Base-by-base conservation (phyloP, 2,329 filamentous ascomycete species). In the Trichoderma koningiopsis region DNA sequence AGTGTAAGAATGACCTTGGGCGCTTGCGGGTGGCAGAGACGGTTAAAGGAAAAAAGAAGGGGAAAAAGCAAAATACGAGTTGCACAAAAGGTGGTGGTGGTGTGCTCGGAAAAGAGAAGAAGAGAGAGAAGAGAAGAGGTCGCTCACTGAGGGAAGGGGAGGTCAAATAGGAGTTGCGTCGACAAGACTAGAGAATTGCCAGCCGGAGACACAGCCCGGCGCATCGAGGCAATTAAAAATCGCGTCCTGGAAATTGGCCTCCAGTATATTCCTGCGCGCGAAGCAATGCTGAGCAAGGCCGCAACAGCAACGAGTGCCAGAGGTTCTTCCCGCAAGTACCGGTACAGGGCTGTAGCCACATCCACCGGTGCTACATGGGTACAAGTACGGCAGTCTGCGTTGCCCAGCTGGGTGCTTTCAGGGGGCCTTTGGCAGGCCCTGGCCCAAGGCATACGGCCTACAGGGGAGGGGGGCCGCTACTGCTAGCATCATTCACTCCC, bases 181-280 rank as follows among this genome's bases (percentile, higher is more conserved):
- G n/a, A 43, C 2, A 19, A 43, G 40, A 52, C 55, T 59, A 40
- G 40, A 40, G 31, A 40, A 43, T 29, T n/a, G 35, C 19, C 22
- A 49, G n/a, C 14, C 47, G 47, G 49, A 64, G 47, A 74, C 70
- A 74, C 33, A 43, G 29, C 52, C 19, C 35, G 14, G 55, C 55
- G 24, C 37, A 52, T 59, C 72, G 75, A 75, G 76, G 76, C 76
- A 77, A 77, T 77, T 75, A 77, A 74, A 74, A 76, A 74, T 74
- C 73, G 73, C 68, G 65, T 66, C 31, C 70, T 69, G 74, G 74
- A 77, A 77, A 77, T 76, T 62, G 76, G 70, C 72, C 72, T 27
- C 19, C 37, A 53, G n/a, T 70, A 66, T 71, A 70, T 70, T 58
- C 43, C 57, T 58, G 53, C 61, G 60, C 68, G 60, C 47, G 47